phyloP scores from a whole-genome alignment of 257 asterid genomes.

The Jasminum sambac region DNA sequence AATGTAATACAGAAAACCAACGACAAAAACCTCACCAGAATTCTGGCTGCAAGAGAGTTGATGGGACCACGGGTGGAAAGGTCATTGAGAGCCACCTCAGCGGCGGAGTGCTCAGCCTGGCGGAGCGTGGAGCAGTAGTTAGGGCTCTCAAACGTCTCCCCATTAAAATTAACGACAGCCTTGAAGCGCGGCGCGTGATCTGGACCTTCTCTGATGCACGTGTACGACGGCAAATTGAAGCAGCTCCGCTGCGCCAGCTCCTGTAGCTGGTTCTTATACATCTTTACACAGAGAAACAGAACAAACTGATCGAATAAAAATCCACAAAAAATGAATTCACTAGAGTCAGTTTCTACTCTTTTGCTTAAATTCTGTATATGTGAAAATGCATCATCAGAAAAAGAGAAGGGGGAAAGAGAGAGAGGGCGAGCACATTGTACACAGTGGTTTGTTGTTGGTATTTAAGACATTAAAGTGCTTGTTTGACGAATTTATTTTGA shows the following conservation, averaged over 20 bases:
- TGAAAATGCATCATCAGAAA: conserved; percentile 41
- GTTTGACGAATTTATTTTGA: no score
- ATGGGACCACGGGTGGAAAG: conserved; percentile 71
- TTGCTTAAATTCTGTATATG: conserved; percentile 3
- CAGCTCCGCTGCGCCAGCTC: conserved; percentile 96
- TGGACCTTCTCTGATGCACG: conserved; percentile 79
- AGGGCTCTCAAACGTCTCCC: conserved; percentile 82
- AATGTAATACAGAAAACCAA: background rate
- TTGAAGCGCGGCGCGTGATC: conserved; percentile 96
- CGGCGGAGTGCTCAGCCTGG: conserved; percentile 90
- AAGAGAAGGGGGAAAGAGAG: conserved; percentile 19
- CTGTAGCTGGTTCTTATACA: conserved; percentile 90
- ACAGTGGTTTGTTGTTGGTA: background rate
- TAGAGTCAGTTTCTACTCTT: conserved; percentile 20
- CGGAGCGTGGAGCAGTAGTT: conserved; percentile 85
- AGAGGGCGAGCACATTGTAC: conserved; percentile 28
- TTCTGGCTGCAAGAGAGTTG: conserved; percentile 76
- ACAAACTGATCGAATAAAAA: background rate
- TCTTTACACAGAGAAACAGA: conserved; percentile 31
- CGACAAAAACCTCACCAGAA: conserved; percentile 47
- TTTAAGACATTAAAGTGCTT: background rate
- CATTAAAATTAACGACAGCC: conserved; percentile 75
- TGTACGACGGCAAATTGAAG: conserved; percentile 82
- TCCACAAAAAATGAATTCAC: conserved; percentile 6
- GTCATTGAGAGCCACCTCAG: conserved; percentile 78